Evolutionary conservation across 139 green algal species (phyloP), one percentile per base, ranked within the genome.

Genomic region (Nannochloris sp.): DNA sequence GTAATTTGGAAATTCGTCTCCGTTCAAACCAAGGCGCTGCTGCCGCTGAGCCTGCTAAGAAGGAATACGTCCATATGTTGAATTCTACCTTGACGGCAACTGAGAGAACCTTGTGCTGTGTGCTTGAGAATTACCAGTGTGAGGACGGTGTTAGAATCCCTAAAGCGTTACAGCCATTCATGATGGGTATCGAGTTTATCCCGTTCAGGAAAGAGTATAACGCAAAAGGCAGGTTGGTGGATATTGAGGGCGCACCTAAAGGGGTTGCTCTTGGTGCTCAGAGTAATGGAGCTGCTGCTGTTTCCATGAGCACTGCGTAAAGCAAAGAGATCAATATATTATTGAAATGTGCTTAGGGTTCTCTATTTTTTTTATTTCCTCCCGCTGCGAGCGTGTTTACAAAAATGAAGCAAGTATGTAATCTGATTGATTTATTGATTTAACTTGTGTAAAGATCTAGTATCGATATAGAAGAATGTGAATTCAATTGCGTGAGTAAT

Each of bases 41-140:
- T 12, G 79, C 64, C 4, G 87, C 91, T 55, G n/a, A n/a, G n/a
- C n/a, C n/a, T n/a, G 60, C 65, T 48, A 83, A 89, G 65, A 93
- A 95, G 70, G 74, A 87, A 24, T 96, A 90, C 61, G 91, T 97
- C 61, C 95, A 99, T 88, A 90, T 99, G 86, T 83, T 99, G 42
- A 99, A 99, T 81, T 82, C 61, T 60, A 99, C 95, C 33, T 77
- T 99, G 29, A 89, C 87, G 6, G 95, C 95, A 24, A 99, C 95
- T 9, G 88, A 97, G 81, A 84, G 95, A 60, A 96, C 94, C 2
- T 69, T 99, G 45, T 99, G 95, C 83, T 99, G 95, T 81, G 60
- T 99, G 53, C 79, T 99, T 34, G 95, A 99, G 72, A 99, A 96
- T 70, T 91, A 94, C 75, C 90, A 96, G 80, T 14, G 13, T 8